Percentiles rank a stretch among this genome's conserved stretches.
Conservation (phyloP, 2,329 filamentous ascomycete genomes). For the Macrophomina phaseolina region DNA sequence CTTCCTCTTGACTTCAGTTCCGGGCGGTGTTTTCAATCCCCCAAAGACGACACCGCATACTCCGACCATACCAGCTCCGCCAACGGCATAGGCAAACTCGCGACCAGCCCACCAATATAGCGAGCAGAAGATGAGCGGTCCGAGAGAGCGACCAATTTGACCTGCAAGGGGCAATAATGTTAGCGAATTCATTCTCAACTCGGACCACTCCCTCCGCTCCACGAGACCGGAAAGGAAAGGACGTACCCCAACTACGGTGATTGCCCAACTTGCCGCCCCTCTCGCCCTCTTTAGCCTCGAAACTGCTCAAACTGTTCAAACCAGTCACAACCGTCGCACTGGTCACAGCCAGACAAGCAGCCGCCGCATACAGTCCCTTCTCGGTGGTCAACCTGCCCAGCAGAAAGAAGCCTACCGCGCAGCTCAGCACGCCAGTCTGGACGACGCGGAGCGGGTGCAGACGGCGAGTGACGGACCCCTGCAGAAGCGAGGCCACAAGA, state of each 20-base stretch:
- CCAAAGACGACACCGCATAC: constrained; percentile 75
- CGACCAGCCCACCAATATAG: constrained; percentile 98
- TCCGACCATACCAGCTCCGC: constrained; percentile 77
- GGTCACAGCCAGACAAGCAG: constrained; percentile 83
- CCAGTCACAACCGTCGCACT: constrained; percentile 95
- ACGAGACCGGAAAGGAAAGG: background rate
- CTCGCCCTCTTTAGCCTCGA: constrained; percentile 81
- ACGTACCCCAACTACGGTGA: constrained; percentile 67
- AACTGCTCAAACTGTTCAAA: constrained; percentile 87
- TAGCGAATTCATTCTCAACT: constrained; percentile 23
- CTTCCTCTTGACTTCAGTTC: constrained; percentile 37
- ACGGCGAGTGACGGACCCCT: constrained; percentile 87
- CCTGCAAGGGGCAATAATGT: constrained; percentile 56
- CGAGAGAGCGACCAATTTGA: constrained; percentile 84
- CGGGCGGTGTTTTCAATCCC: constrained; percentile 69
- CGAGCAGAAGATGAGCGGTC: constrained; percentile 88
- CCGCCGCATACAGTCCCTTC: constrained; percentile 76
- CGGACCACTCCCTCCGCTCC: constrained; percentile 23
- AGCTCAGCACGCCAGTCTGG: constrained; percentile 77
- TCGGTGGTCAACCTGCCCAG: constrained; percentile 74
- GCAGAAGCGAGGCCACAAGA: constrained; percentile 86
- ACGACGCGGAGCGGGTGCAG: constrained; percentile 82
- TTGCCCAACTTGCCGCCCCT: constrained; percentile 86
- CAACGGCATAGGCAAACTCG: constrained; percentile 81
- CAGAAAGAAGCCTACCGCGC: constrained; percentile 79